These are phyloP conservation scores for Puccinia polysora DNA, from an alignment of 1,284 basidiomycete species.

Conservation along the genomic window DNA sequence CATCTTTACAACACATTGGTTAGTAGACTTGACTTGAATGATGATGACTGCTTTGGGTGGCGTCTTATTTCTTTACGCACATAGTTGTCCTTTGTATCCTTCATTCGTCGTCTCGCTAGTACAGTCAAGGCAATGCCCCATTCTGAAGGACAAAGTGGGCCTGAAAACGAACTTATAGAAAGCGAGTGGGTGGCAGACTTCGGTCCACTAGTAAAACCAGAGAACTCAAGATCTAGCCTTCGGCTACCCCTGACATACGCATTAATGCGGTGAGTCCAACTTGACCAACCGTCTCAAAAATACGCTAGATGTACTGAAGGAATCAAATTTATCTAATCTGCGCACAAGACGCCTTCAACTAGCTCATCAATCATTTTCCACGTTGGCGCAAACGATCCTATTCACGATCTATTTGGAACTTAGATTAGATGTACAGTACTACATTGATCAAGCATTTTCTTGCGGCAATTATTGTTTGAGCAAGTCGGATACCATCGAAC, in stretches of 20 bases:
- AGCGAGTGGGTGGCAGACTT: constrained; percentile 45
- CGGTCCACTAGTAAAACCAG: constrained; percentile 28
- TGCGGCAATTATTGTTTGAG: constrained; percentile 47
- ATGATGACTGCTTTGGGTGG: neutral
- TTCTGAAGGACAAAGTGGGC: constrained; percentile 20
- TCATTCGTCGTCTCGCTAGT: constrained; percentile 35
- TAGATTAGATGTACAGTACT: constrained; percentile 75
- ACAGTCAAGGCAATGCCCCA: constrained; percentile 19
- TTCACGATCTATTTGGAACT: constrained; percentile 85
- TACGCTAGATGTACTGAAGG: neutral
- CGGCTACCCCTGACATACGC: constrained; percentile 61
- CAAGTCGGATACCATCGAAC: constrained; percentile 69
- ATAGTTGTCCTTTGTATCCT: constrained; percentile 36
- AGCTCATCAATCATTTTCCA: constrained; percentile 79
- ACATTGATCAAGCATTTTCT: constrained; percentile 60
- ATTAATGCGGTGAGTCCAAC: constrained; percentile 13
- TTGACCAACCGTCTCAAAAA: neutral
- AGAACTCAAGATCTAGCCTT: constrained; percentile 57
- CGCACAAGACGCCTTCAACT: constrained; percentile 74
- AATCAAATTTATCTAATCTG: neutral
- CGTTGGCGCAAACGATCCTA: constrained; percentile 77
- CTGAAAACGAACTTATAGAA: constrained; percentile 53
- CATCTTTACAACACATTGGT: constrained; percentile 82
- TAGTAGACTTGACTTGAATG: constrained; percentile 52
- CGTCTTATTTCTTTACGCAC: constrained; percentile 45